Conservation (phyloP, 2,329 filamentous ascomycete species). For the Ascochyta lentis region DNA sequence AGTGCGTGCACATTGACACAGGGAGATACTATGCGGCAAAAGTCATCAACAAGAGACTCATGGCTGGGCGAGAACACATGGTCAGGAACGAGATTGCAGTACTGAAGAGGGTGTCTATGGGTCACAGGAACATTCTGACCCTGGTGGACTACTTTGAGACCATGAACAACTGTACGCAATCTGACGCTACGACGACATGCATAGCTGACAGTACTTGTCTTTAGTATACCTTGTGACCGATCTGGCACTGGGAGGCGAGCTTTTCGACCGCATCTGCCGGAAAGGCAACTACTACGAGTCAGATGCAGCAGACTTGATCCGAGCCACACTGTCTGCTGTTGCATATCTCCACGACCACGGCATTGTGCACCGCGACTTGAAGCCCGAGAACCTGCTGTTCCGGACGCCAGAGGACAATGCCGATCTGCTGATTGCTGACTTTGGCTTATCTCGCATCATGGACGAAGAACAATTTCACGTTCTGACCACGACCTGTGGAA, state of each 20-base stretch:
- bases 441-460: constrained; percentile 96
- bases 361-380: constrained; percentile 96
- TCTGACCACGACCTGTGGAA: constrained; percentile 95
- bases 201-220: constrained; percentile 16
- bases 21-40: constrained; percentile 98
- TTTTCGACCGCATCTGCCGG: constrained; percentile 97
- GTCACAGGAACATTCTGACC: constrained; percentile 96
- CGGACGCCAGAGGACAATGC: constrained; percentile 97
- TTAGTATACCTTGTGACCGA: constrained; percentile 94
- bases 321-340: constrained; percentile 93
- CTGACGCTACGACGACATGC: not conserved
- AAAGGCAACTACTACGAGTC: constrained; percentile 99
- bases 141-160: constrained; percentile 99
- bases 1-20: constrained; percentile 98
- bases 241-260: constrained; percentile 91
- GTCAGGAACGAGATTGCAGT: constrained; percentile 97
- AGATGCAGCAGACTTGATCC: constrained; percentile 93
- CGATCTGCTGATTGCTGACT: constrained; percentile 95
- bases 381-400: constrained; percentile 96
- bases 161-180: constrained; percentile 83
- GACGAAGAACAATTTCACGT: constrained; percentile 99
- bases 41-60: constrained; percentile 98
- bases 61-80: constrained; percentile 98
- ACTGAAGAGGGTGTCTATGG: constrained; percentile 97
- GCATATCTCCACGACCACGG: constrained; percentile 98